Evolutionary conservation across 1,284 basidiomycete genomes (phyloP).

Genomic region (Melampsora abietis-canadensis): DNA sequence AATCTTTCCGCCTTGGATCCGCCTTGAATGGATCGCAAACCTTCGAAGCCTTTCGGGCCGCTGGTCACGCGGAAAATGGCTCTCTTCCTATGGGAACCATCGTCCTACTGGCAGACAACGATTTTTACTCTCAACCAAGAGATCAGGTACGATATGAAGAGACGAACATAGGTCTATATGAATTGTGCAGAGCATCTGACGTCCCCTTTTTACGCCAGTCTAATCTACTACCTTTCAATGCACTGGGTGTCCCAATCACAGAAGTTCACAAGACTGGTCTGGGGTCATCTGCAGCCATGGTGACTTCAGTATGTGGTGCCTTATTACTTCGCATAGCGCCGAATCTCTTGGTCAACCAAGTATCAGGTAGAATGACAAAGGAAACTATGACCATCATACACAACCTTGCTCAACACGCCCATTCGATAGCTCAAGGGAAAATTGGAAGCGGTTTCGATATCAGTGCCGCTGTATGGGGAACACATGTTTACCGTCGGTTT

Average conservation of each 20-base stretch:
- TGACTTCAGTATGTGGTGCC: conserved; percentile 85
- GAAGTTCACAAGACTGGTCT: conserved; percentile 96
- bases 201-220: conserved; percentile 59
- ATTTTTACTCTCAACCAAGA: conserved; percentile 42
- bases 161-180: conserved; percentile 3
- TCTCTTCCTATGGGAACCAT: conserved; percentile 2
- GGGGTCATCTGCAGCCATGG: conserved; percentile 92
- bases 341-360: neutral
- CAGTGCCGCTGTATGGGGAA: conserved; percentile 87
- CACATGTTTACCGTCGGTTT: conserved; percentile 88
- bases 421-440: conserved; percentile 96
- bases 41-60: neutral
- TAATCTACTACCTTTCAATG: conserved; percentile 69
- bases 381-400: conserved; percentile 68
- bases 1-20: conserved; percentile 21
- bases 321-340: conserved; percentile 58
- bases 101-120: conserved; percentile 28
- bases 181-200: conserved; percentile 58
- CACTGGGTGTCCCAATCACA: conserved; percentile 66
- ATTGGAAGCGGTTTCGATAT: conserved; percentile 97
- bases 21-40: conserved; percentile 1
- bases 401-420: conserved; percentile 90
- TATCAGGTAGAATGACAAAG: conserved; percentile 48
- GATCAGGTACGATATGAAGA: conserved; percentile 12
- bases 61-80: neutral